phyloP scores from a whole-genome alignment of 1,139 yeast species.

The Geotrichum siamense region DNA sequence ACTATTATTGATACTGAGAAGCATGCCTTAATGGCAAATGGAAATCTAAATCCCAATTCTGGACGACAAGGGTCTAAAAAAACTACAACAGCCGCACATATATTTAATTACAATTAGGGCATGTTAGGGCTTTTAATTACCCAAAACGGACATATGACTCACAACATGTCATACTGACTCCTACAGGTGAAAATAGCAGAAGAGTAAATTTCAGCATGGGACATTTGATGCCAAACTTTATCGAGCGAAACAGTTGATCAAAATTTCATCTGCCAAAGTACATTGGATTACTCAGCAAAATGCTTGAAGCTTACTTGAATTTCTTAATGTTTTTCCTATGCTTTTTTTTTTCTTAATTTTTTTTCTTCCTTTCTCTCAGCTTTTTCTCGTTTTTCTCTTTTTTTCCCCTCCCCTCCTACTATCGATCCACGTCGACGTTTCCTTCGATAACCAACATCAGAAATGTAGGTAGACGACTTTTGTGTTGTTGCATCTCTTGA shows the following conservation, averaged over 20 bases:
- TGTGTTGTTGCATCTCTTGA: too few relatives aligned
- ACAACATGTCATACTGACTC: conserved; percentile 5
- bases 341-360: conserved; percentile 1
- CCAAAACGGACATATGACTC: conserved; percentile 2
- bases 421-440: conserved; percentile 18
- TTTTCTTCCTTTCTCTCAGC: conserved; percentile 1
- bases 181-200: background rate
- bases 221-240: too few relatives aligned
- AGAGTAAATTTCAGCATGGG: conserved; percentile 5
- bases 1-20: too few relatives aligned
- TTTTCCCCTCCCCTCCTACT: conserved; percentile 7
- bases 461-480: conserved; percentile 15
- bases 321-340: conserved; percentile 1
- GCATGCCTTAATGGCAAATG: too few relatives aligned
- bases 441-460: conserved; percentile 17
- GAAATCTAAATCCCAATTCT: too few relatives aligned
- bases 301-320: conserved; percentile 3
- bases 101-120: background rate
- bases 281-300: background rate
- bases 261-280: too few relatives aligned
- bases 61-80: too few relatives aligned
- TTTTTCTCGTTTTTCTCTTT: conserved; percentile 3
- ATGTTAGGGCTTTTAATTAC: background rate
- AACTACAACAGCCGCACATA: too few relatives aligned
- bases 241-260: too few relatives aligned